Evolutionary conservation across 202 grass and related monocot species (phyloP).

Genomic region (Brachypodium distachyon): DNA sequence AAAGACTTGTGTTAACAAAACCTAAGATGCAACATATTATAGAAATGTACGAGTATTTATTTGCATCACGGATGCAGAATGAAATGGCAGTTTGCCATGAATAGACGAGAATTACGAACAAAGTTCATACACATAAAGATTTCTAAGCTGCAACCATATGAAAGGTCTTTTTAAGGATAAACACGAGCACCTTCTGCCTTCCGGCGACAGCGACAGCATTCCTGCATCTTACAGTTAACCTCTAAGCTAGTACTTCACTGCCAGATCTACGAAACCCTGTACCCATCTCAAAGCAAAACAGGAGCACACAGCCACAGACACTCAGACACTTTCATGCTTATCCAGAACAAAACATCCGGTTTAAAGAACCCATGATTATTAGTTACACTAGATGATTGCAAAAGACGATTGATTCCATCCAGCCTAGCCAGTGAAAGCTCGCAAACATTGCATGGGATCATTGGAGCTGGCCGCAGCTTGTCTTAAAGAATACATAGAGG

Average conservation of each 20-base stretch:
- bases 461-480: background rate
- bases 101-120: background rate
- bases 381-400: too few relatives aligned
- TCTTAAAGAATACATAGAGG: background rate
- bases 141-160: background rate
- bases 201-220: background rate
- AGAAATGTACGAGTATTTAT: too few relatives aligned
- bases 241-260: background rate
- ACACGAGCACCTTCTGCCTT: background rate
- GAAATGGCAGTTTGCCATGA: background rate
- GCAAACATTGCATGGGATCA: background rate
- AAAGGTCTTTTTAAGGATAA: background rate
- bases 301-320: too few relatives aligned
- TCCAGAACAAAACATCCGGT: background rate
- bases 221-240: background rate
- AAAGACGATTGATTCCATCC: conserved; percentile 25
- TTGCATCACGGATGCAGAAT: too few relatives aligned
- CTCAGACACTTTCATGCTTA: conserved; percentile 22
- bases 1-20: too few relatives aligned
- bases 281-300: background rate
- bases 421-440: conserved; percentile 1
- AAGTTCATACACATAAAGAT: background rate
- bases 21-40: too few relatives aligned
- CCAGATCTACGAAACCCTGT: background rate
- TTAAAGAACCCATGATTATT: conserved; percentile 18